Conservation (phyloP, 345 rosid species). For the Dovyalis caffra region DNA sequence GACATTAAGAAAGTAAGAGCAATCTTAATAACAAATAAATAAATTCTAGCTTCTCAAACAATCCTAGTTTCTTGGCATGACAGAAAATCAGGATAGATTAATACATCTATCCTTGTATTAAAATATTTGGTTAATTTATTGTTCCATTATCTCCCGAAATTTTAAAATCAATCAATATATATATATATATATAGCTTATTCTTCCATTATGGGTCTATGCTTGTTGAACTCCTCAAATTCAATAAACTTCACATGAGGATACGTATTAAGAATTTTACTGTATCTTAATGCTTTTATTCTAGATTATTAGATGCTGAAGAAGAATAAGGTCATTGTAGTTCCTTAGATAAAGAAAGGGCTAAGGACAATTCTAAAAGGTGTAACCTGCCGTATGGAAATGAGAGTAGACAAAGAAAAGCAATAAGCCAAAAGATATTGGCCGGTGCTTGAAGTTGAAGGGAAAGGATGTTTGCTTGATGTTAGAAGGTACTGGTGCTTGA, state of each 20-base stretch:
- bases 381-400: not conserved
- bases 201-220: no score
- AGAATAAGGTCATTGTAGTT: no score
- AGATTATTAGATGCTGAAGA: no score
- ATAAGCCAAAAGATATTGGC: not conserved
- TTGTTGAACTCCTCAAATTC: not conserved
- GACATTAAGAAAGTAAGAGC: not conserved
- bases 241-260: not conserved
- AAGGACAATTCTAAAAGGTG: no score
- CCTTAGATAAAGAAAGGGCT: not conserved
- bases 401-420: not conserved
- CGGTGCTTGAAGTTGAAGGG: not conserved
- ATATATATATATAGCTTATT: not conserved
- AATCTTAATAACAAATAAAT: not conserved
- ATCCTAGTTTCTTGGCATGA: not conserved
- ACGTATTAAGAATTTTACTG: no score
- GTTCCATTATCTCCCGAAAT: no score
- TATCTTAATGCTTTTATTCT: no score
- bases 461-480: not conserved
- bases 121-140: no score
- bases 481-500: not conserved
- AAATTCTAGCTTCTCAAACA: not conserved
- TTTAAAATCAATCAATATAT: no score
- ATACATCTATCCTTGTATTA: not conserved
- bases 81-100: no score